These are phyloP conservation scores for Trichoderma koningiopsis DNA, from an alignment of 2,329 filamentous ascomycete species.

Conservation along the genomic window DNA sequence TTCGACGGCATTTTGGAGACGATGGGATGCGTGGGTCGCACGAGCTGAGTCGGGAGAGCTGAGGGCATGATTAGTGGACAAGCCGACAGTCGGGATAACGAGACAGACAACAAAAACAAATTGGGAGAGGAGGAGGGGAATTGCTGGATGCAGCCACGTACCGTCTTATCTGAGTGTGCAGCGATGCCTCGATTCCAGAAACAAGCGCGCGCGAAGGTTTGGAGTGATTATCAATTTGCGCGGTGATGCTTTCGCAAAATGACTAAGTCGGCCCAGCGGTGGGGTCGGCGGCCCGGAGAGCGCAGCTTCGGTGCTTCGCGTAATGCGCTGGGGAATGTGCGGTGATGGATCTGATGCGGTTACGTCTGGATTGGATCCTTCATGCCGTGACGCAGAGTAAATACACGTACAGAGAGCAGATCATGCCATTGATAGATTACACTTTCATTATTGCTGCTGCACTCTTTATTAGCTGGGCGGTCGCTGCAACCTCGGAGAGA, in stretches of 20 bases:
- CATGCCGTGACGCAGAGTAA: too few species aligned
- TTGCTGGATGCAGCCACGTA: conserved; percentile 4
- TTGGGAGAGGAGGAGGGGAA: neutral
- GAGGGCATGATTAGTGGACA: conserved; percentile 19
- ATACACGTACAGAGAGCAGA: neutral
- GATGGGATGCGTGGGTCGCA: conserved; percentile 10
- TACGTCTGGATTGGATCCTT: neutral
- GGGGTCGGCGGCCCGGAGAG: conserved; percentile 18
- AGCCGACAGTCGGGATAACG: neutral
- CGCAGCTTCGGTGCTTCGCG: conserved; percentile 19
- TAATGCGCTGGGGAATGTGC: neutral
- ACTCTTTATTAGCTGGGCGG: neutral
- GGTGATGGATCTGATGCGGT: neutral
- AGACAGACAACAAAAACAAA: neutral
- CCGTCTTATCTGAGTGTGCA: conserved; percentile 11
- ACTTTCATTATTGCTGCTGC: too few species aligned
- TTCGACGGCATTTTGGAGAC: conserved; percentile 15
- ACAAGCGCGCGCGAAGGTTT: conserved; percentile 23
- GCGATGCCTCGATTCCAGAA: conserved; percentile 7
- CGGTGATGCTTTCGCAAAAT: conserved; percentile 10
- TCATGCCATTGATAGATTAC: neutral
- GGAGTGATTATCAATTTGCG: conserved; percentile 25
- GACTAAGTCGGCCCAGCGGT: conserved; percentile 5
- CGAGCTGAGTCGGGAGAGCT: conserved; percentile 17
- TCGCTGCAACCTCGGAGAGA: neutral